Evolutionary conservation across 352 stramenopile species (phyloP), one percentile per base, ranked within the genome.

Genomic region (Globisporangium canariense): DNA sequence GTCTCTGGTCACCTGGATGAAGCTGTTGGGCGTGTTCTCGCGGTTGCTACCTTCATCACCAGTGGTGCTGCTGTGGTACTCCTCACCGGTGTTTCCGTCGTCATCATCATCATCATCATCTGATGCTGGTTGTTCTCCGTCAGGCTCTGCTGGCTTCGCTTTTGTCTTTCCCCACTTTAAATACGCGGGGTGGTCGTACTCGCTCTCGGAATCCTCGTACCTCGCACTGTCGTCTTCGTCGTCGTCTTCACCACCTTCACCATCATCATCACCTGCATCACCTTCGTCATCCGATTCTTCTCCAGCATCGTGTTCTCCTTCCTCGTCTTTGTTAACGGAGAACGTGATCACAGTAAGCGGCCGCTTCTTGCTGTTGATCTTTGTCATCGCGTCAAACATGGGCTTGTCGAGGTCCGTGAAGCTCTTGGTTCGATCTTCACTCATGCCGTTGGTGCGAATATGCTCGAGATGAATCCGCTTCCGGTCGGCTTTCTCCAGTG

Each of bases 351-450:
- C 20, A 8, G 40, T 32, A n/a, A 65, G 22, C 9, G 36, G 8
- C 1, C 36, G 49, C 5, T 65, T 51, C 22, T n/a, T 57, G n/a
- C 25, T 46, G 10, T 52, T 36, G 59, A 65, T 65, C 36, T 51
- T 46, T 1, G 36, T 36, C 20, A 65, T 10, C 20, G 36, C 25
- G 10, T 58, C 47, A 30, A 65, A 47, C 49, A 58, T 50, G 9
- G 32, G 38, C 10, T 34, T 34, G 49, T 65, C 59, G 9, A 65
- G 40, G 30, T 65, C 59, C 22, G 49, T 53, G 30, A 59, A 65
- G 22, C 46, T 59, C 14, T 41, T 57, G 4, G 58, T 13, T 28
- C 59, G 59, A 36, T 65, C 34, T 32, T 65, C 59, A 8, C 34
- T 32, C 3, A 30, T 6, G 3, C 38, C 49, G 16, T 10, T 25